Evolutionary conservation across 495 filamentous ascomycete genomes (phyloP).

Genomic region (Niebla homalea): DNA sequence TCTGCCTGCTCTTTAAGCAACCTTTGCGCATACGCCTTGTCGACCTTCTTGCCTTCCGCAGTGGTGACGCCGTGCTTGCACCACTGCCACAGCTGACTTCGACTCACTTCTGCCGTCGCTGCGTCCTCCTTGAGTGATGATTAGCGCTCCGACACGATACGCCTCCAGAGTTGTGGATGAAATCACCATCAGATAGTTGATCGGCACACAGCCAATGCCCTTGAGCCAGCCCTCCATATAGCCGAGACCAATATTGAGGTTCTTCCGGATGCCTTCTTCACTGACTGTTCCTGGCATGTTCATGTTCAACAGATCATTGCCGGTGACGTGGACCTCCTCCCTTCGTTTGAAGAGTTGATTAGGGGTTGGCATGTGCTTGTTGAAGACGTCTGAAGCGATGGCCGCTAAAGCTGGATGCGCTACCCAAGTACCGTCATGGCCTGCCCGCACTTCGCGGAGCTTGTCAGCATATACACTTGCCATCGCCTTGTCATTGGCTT

Average conservation of each 20-base stretch:
- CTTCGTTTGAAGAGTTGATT: slow-evolving; percentile 89
- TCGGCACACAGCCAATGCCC: slow-evolving; percentile 89
- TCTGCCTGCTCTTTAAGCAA: slow-evolving; percentile 80
- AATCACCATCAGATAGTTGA: slow-evolving; percentile 88
- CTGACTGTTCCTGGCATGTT: slow-evolving; percentile 90
- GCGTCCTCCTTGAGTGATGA: slow-evolving; percentile 58
- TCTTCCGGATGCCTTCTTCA: slow-evolving; percentile 94
- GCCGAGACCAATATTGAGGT: slow-evolving; percentile 87
- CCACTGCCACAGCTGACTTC: slow-evolving; percentile 96
- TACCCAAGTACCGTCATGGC: slow-evolving; percentile 95
- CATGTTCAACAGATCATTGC: slow-evolving; percentile 94
- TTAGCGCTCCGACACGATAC: slow-evolving; percentile 15
- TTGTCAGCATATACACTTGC: slow-evolving; percentile 87
- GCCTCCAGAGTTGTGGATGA: background rate
- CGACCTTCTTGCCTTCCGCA: slow-evolving; percentile 80
- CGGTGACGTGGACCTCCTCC: slow-evolving; percentile 76
- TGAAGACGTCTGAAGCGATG: slow-evolving; percentile 91
- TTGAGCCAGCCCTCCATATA: slow-evolving; percentile 99
- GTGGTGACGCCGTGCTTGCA: slow-evolving; percentile 71
- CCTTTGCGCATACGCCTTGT: slow-evolving; percentile 78
- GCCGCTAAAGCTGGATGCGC: slow-evolving; percentile 85
- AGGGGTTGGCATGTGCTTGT: slow-evolving; percentile 96
- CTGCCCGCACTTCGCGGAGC: slow-evolving; percentile 86
- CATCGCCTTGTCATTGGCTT: slow-evolving; percentile 90
- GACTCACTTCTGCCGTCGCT: slow-evolving; percentile 88